These are phyloP conservation scores for Phytophthora idaei DNA, from an alignment of 352 stramenopile genomes.

Conservation along the genomic window DNA sequence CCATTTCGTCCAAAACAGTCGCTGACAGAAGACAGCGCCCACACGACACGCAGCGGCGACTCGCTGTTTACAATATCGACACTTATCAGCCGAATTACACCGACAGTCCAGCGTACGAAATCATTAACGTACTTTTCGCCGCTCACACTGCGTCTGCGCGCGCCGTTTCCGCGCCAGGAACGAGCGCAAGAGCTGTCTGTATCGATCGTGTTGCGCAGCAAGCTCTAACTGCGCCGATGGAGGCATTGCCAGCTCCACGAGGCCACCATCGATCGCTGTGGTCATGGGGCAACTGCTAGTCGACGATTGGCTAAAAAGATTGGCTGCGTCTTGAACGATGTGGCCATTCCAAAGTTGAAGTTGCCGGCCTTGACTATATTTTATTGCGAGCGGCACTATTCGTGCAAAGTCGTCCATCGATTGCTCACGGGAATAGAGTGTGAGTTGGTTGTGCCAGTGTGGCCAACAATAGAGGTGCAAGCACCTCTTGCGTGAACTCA, in stretches of 20 bases:
- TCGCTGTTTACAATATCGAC: constrained; percentile 27
- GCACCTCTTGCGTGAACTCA: not conserved
- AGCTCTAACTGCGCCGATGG: constrained; percentile 19
- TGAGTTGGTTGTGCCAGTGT: not conserved
- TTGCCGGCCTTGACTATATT: not conserved
- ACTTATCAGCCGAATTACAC: not conserved
- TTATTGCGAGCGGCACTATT: not conserved
- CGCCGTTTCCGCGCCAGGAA: constrained; percentile 42
- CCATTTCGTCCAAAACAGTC: constrained; percentile 47
- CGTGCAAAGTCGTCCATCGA: not conserved
- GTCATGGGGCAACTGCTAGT: not conserved
- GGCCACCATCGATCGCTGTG: not conserved
- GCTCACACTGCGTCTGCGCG: constrained; percentile 9
- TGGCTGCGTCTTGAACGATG: not conserved
- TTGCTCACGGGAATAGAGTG: not conserved
- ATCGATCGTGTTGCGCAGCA: constrained; percentile 36
- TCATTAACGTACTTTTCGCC: constrained; percentile 1
- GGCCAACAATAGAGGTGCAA: not conserved
- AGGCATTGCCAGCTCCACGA: not conserved
- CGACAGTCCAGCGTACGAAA: not conserved
- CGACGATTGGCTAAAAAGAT: constrained; percentile 21
- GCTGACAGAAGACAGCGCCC: constrained; percentile 47
- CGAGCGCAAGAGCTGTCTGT: constrained; percentile 23
- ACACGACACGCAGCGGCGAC: constrained; percentile 50
- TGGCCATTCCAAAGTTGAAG: constrained; percentile 5